Conservation (phyloP, 2,329 filamentous ascomycete species). For the Huntiella bhutanensis region DNA sequence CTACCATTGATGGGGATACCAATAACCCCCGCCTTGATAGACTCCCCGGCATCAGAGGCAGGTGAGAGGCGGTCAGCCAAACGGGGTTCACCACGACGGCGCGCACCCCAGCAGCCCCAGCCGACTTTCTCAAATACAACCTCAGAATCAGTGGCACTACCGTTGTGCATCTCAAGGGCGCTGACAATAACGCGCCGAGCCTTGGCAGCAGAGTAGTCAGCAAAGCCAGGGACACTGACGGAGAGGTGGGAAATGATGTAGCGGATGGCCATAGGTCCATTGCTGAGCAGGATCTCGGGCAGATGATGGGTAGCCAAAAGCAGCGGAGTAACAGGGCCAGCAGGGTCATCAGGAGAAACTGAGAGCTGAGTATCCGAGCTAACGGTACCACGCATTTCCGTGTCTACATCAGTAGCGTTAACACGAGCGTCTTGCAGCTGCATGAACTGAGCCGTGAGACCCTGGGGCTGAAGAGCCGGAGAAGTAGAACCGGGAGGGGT, state of each 20-base stretch:
- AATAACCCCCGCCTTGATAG: conserved; percentile 22
- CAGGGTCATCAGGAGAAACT: conserved; percentile 43
- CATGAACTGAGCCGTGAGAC: conserved; percentile 50
- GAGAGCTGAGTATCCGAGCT: conserved; percentile 19
- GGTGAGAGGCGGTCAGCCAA: conserved; percentile 21
- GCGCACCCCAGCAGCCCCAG: conserved; percentile 91
- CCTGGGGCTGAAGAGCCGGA: conserved; percentile 65
- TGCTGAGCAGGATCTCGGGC: conserved; percentile 71
- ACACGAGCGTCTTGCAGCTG: conserved; percentile 41
- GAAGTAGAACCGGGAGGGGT: conserved; percentile 95
- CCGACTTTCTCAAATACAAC: conserved; percentile 88
- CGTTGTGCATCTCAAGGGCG: conserved; percentile 61
- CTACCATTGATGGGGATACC: conserved; percentile 39
- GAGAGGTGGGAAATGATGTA: conserved; percentile 92
- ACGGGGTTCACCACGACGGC: conserved; percentile 44
- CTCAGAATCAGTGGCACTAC: conserved; percentile 37
- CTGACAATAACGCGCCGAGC: conserved; percentile 82
- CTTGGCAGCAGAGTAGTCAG: conserved; percentile 72
- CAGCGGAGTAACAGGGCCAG: conserved; percentile 64
- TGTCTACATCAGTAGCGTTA: conserved; percentile 62
- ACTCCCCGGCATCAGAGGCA: conserved; percentile 16
- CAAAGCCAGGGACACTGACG: conserved; percentile 82
- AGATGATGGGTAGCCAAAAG: conserved; percentile 82
- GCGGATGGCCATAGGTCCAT: conserved; percentile 83
- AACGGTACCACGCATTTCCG: conserved; percentile 56